Conservation (phyloP, 2,329 filamentous ascomycete species). For the Ceratocystis lukuohia region DNA sequence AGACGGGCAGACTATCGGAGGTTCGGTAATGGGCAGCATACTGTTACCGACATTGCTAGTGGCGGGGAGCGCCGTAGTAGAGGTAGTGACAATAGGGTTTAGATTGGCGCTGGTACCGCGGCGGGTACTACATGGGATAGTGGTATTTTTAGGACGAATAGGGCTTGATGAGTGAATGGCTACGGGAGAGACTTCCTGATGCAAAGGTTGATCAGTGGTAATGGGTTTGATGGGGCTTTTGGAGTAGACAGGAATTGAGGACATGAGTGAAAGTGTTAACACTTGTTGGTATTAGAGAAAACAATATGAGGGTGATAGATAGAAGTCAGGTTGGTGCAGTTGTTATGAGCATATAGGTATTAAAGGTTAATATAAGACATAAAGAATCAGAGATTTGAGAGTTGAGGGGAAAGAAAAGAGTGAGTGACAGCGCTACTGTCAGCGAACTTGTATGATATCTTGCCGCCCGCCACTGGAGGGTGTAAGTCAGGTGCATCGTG, state of each 20-base stretch:
- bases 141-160: conserved; percentile 25
- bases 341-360: not conserved
- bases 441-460: not conserved
- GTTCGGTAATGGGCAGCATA: not conserved
- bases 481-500: not conserved
- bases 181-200: not conserved
- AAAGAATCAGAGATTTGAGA: not conserved
- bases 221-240: conserved; percentile 43
- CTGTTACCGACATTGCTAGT: not conserved
- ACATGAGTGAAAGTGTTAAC: conserved; percentile 32
- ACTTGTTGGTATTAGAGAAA: not conserved
- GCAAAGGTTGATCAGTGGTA: not conserved
- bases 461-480: not conserved
- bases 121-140: not conserved
- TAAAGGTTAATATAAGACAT: not conserved
- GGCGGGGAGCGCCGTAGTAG: not conserved
- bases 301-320: not conserved
- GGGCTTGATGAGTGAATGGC: conserved; percentile 25
- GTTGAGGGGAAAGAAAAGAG: not conserved
- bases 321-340: not conserved
- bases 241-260: conserved; percentile 46
- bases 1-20: not conserved
- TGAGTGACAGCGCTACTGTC: not conserved
- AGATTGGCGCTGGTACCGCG: not conserved
- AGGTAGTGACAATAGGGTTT: not conserved